Percentiles rank a stretch among this genome's conserved stretches.
These are phyloP conservation scores for Maudiozyma humilis DNA, from an alignment of 1,139 yeast species.

Conservation along the genomic window DNA sequence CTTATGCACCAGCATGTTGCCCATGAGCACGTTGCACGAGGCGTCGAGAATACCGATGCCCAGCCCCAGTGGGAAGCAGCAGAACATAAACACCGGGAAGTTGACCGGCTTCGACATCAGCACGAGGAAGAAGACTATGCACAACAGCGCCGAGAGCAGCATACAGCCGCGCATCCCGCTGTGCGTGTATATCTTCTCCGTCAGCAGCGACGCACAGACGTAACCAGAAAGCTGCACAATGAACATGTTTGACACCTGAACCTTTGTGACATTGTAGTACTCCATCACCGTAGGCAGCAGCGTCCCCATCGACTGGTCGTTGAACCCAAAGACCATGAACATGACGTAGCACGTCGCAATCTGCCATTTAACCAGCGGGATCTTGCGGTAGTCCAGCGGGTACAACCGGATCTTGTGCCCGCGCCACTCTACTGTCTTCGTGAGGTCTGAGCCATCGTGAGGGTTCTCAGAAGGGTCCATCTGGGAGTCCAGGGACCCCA, in stretches of 20 bases:
- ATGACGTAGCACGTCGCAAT: constrained; percentile 22
- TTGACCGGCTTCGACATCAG: constrained; percentile 21
- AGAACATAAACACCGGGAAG: constrained; percentile 33
- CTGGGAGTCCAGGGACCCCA: too few relatives aligned
- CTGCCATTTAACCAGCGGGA: constrained; percentile 24
- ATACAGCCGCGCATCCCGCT: constrained; percentile 28
- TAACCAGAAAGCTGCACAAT: constrained; percentile 27
- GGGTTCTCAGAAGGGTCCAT: too few relatives aligned
- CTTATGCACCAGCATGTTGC: constrained; percentile 47
- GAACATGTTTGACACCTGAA: constrained; percentile 25
- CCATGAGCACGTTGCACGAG: constrained; percentile 51
- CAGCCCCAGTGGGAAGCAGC: constrained; percentile 42
- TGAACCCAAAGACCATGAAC: constrained; percentile 29
- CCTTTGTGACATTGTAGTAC: constrained; percentile 22
- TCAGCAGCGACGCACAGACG: constrained; percentile 24
- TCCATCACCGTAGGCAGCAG: constrained; percentile 26
- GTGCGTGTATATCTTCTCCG: constrained; percentile 23
- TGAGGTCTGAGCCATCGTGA: neutral
- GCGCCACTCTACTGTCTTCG: constrained; percentile 20
- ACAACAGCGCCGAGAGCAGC: constrained; percentile 16
- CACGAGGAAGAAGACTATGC: constrained; percentile 17
- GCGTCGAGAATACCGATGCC: constrained; percentile 59
- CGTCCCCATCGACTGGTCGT: constrained; percentile 30
- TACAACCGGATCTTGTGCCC: constrained; percentile 22
- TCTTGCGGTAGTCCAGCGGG: constrained; percentile 24